phyloP scores from a whole-genome alignment of 208 protist genomes.

The Perkinsela sp. region DNA sequence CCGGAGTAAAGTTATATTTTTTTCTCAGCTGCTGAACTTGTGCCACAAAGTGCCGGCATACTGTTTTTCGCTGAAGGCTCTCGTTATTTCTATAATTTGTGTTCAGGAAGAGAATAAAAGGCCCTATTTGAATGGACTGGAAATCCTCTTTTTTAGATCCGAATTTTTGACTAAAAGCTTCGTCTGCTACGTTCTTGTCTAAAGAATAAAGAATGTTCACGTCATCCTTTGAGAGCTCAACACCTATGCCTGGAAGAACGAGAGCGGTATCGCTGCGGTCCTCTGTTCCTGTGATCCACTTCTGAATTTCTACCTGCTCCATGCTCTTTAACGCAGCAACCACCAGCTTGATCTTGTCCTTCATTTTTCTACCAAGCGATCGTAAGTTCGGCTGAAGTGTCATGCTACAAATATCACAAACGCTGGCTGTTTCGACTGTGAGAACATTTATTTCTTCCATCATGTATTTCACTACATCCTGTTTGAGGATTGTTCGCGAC shows the following conservation, averaged over 20 bases:
- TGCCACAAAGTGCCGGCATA: conserved; percentile 71
- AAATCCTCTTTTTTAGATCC: conserved; percentile 9
- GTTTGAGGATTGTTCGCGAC: conserved; percentile 20
- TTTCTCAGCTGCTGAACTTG: conserved; percentile 88
- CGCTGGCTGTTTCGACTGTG: conserved; percentile 27
- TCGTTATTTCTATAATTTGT: conserved; percentile 20
- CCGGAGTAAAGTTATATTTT: conserved; percentile 45
- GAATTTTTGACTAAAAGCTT: background rate
- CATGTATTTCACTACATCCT: conserved; percentile 46
- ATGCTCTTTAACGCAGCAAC: conserved; percentile 43
- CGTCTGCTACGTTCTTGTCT: conserved; percentile 29
- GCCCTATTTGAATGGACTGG: conserved; percentile 51
- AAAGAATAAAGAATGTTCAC: conserved; percentile 53
- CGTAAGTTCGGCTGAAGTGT: conserved; percentile 62
- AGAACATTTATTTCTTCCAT: conserved; percentile 70
- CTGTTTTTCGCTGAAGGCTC: conserved; percentile 45
- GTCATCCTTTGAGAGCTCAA: conserved; percentile 41
- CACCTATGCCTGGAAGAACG: conserved; percentile 6
- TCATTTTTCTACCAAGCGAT: conserved; percentile 42
- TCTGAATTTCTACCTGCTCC: conserved; percentile 2
- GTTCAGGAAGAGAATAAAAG: conserved; percentile 64
- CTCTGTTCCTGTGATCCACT: background rate
- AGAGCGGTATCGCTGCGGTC: background rate
- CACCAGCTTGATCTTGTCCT: conserved; percentile 39
- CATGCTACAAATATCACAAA: conserved; percentile 42